Percentiles rank a stretch among this genome's conserved stretches.
These are phyloP conservation scores for Lotmaria passim DNA, from an alignment of 208 protist species.

Conservation along the genomic window DNA sequence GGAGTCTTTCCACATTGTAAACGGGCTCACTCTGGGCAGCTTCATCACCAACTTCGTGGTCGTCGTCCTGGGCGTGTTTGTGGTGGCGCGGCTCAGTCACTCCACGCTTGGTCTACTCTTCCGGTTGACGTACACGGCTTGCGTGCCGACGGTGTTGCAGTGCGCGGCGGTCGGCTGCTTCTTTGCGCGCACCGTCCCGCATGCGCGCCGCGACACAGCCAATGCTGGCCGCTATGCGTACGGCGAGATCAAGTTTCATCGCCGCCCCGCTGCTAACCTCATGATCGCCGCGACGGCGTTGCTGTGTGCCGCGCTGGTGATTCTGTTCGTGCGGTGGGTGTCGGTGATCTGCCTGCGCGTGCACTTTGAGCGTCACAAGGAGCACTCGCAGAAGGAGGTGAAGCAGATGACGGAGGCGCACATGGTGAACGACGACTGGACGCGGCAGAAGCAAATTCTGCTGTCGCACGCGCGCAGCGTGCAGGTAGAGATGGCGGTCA, in stretches of 20 bases:
- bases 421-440: conserved; percentile 82
- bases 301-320: conserved; percentile 33
- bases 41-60: conserved; percentile 53
- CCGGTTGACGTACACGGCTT: conserved; percentile 20
- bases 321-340: conserved; percentile 38
- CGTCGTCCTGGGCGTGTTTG: conserved; percentile 42
- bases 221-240: background rate
- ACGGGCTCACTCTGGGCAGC: conserved; percentile 49
- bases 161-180: conserved; percentile 52
- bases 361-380: conserved; percentile 34
- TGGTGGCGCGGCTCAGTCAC: conserved; percentile 38
- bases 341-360: conserved; percentile 22
- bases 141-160: conserved; percentile 52
- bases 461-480: conserved; percentile 65
- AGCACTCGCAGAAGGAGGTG: conserved; percentile 37
- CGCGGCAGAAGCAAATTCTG: conserved; percentile 67
- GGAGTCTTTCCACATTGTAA: conserved; percentile 55
- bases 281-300: conserved; percentile 53
- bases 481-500: conserved; percentile 52
- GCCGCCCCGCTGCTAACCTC: conserved; percentile 37
- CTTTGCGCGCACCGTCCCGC: conserved; percentile 39
- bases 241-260: conserved; percentile 34
- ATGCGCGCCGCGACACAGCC: conserved; percentile 38
- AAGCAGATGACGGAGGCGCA: conserved; percentile 47
- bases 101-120: conserved; percentile 42